phyloP scores from a whole-genome alignment of 768 basidiomycete genomes.

The Tulasnella sp. region DNA sequence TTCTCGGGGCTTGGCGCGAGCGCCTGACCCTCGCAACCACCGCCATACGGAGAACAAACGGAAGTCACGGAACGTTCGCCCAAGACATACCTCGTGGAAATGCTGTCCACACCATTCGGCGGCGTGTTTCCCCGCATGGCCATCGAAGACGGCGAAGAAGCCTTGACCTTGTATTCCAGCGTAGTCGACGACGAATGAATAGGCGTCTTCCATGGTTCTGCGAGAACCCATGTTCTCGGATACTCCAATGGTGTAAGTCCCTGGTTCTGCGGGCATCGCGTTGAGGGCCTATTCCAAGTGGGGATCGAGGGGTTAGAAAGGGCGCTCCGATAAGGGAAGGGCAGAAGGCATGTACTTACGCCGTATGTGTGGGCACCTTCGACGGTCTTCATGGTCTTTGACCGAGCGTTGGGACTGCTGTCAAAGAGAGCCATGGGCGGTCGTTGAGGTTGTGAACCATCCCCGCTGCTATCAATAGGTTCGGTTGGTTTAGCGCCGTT shows the following conservation, averaged over 20 bases:
- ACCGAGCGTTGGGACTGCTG: slow-evolving; percentile 60
- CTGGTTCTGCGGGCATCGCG: slow-evolving; percentile 64
- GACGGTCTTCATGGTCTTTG: slow-evolving; percentile 75
- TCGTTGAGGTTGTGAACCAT: not conserved
- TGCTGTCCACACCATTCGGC: slow-evolving; percentile 98
- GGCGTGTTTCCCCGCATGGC: slow-evolving; percentile 97
- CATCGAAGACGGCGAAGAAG: slow-evolving; percentile 97
- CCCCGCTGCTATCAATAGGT: not conserved
- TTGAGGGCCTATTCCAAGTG: slow-evolving; percentile 57
- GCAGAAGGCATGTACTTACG: slow-evolving; percentile 44
- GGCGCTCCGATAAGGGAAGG: not conserved
- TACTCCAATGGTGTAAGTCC: slow-evolving; percentile 67
- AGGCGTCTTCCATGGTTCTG: slow-evolving; percentile 95
- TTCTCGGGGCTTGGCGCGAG: not conserved
- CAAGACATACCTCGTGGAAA: slow-evolving; percentile 69
- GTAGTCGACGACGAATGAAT: slow-evolving; percentile 94
- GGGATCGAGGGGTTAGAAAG: not conserved
- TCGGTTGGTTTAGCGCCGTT: not conserved
- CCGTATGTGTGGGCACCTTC: slow-evolving; percentile 71
- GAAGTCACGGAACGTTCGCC: not conserved
- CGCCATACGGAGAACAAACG: slow-evolving; percentile 10
- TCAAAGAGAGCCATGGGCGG: slow-evolving; percentile 20
- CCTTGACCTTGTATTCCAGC: slow-evolving; percentile 89
- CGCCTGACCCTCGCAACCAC: not conserved
- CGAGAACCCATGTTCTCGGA: slow-evolving; percentile 86